Conservation (phyloP, 78 protist species). For the Cavenderia fasciculata region DNA sequence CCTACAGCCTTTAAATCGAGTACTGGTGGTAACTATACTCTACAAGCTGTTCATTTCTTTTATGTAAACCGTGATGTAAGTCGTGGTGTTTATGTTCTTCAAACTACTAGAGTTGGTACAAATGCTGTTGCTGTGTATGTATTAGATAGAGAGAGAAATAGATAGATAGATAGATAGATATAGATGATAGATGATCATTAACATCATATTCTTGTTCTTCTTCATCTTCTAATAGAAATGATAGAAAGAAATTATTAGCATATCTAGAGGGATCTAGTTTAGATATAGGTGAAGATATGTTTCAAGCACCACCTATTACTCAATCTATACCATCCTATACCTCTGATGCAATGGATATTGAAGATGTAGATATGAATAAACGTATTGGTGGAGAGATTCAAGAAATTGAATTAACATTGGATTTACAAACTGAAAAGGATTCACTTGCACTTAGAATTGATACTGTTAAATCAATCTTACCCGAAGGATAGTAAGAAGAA, state of each 20-base stretch:
- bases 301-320: background rate
- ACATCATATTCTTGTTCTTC: background rate
- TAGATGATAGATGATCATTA: background rate
- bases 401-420: slow-evolving; percentile 15
- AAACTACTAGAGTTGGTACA: slow-evolving; percentile 12
- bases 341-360: background rate
- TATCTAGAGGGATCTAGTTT: slow-evolving; percentile 46
- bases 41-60: slow-evolving; percentile 50
- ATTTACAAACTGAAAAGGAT: background rate
- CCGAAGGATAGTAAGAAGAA: no score
- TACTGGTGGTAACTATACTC: slow-evolving; percentile 7
- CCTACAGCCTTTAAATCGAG: slow-evolving; percentile 29
- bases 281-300: background rate
- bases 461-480: no score
- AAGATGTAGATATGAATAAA: background rate
- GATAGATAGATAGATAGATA: background rate
- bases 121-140: slow-evolving; percentile 48
- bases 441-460: background rate
- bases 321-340: background rate
- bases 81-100: slow-evolving; percentile 66
- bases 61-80: slow-evolving; percentile 8
- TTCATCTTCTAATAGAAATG: slow-evolving; percentile 17
- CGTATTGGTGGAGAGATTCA: background rate
- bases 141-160: no score
- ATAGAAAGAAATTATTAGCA: slow-evolving; percentile 49